Base-by-base conservation (phyloP, 2,329 filamentous ascomycete species). In the Didymella glomerata region DNA sequence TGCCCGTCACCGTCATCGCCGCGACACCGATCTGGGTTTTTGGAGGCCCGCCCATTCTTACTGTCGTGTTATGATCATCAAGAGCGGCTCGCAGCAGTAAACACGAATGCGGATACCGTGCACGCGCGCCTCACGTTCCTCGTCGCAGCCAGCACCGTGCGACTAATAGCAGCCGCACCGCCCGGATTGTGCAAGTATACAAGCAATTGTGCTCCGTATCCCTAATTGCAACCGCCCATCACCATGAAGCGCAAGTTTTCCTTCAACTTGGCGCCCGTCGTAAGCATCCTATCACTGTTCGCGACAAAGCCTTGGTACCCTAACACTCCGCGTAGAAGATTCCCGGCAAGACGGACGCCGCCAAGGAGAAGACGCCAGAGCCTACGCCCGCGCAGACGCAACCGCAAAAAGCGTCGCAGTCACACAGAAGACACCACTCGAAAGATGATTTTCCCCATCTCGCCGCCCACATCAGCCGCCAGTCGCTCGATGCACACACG, bases 211-310 rank as follows among this genome's bases (percentile, higher is more conserved):
- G 34, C 47, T n/a, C 52, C 48, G 28, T 24, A 36, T 52, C 30
- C 24, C 44, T 32, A 41, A 54, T 36, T 42, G 14, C 25, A 38
- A 46, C 51, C 63, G 24, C 38, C 40, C 40, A 20, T 32, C 38
- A 27, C 22, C 30, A 80, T 79, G 77, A 77, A 77, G 68, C 75
- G 77, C 48, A 81, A 80, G 66, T 81, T 82, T 62, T 77, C 78
- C 53, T 78, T 81, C 69, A 77, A 77, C 57, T 65, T 80, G 54
- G 75, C 77, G 56, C 77, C 77, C 48, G 71, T 80, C 48, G 78
- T 80, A 68, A 56, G 77, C 69, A 38, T 20, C 36, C 38, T 22
- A 27, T 42, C 18, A 34, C 41, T 36, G 46, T 42, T n/a, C 25
- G 27, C 27, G 16, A 45, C 51, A 18, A 48, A 30, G 7, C 38